Conservation (phyloP, 164 flowering plant species). For the Chimonanthus salicifolius region DNA sequence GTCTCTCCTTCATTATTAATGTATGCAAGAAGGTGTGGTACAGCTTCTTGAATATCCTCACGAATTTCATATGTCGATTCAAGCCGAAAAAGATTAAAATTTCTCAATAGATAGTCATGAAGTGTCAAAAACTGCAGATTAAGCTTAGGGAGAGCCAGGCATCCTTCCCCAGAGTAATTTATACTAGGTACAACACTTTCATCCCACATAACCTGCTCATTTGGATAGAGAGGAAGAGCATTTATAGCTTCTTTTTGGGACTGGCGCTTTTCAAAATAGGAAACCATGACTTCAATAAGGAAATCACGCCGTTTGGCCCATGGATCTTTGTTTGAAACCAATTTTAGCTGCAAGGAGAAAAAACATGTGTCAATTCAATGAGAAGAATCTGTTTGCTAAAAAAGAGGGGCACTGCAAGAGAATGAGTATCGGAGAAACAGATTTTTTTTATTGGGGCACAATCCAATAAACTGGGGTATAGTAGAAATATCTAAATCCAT, state of each 20-base stretch:
- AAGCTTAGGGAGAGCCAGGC: slow-evolving; percentile 95
- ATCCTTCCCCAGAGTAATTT: slow-evolving; percentile 99
- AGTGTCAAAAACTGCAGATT: slow-evolving; percentile 92
- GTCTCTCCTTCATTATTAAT: slow-evolving; percentile 93
- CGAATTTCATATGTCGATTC: slow-evolving; percentile 99
- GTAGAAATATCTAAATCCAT: too few species aligned
- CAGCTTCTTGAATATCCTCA: slow-evolving; percentile 96
- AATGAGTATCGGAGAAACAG: too few species aligned
- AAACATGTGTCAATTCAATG: background rate
- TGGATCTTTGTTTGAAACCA: slow-evolving; percentile 72
- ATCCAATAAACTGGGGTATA: too few species aligned
- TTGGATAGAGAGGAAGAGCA: slow-evolving; percentile 96
- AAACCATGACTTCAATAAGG: slow-evolving; percentile 83
- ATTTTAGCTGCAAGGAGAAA: slow-evolving; percentile 63
- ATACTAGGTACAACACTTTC: slow-evolving; percentile 98
- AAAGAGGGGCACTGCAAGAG: too few species aligned
- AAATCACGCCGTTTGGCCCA: slow-evolving; percentile 89
- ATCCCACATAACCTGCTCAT: slow-evolving; percentile 99
- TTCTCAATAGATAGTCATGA: slow-evolving; percentile 94
- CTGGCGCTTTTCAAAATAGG: slow-evolving; percentile 83
- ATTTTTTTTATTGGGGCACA: too few species aligned
- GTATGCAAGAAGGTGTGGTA: slow-evolving; percentile 91
- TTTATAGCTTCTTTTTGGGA: slow-evolving; percentile 97
- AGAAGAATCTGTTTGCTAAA: background rate
- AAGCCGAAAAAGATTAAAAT: slow-evolving; percentile 94